phyloP scores from a whole-genome alignment of 495 filamentous ascomycete genomes.

The Diplogelasinospora grovesii region DNA sequence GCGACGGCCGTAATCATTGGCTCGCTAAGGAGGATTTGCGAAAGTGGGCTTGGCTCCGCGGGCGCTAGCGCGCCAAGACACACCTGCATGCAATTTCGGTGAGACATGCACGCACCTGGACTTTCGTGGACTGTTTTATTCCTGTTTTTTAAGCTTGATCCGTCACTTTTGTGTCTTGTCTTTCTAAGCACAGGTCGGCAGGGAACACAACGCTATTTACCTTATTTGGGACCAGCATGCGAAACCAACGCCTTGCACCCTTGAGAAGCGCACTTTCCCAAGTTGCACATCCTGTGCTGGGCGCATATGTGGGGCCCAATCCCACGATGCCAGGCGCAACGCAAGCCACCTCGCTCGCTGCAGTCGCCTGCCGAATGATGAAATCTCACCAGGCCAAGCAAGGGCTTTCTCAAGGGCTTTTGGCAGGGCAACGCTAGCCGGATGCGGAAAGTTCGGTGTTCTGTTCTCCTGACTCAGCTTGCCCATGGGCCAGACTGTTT shows the following conservation, averaged over 20 bases:
- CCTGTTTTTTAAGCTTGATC: background rate
- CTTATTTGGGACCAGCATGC: background rate
- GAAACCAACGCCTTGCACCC: background rate
- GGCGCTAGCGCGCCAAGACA: background rate
- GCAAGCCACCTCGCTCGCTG: too few relatives aligned
- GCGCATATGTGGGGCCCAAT: too few relatives aligned
- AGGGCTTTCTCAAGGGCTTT: background rate
- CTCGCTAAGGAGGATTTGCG: conserved; percentile 2
- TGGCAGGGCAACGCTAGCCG: conserved; percentile 7
- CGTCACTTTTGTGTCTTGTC: too few relatives aligned
- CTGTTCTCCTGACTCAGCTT: conserved; percentile 13
- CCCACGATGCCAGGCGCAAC: too few relatives aligned
- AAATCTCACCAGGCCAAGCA: background rate
- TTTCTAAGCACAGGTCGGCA: too few relatives aligned
- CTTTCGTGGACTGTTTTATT: background rate
- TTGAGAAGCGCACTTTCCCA: too few relatives aligned
- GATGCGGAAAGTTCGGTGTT: conserved; percentile 13
- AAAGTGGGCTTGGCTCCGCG: background rate
- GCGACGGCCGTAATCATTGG: conserved; percentile 8
- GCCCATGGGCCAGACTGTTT: conserved; percentile 2
- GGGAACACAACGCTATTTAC: background rate
- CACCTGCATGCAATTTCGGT: conserved; percentile 6
- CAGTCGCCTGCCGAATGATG: too few relatives aligned
- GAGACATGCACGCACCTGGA: background rate
- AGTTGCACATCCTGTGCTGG: too few relatives aligned